A percentile compares a stretch with the other conserved stretches of the same genome.
Evolutionary conservation across 1,284 basidiomycete genomes (phyloP).

Genomic region (Leccinum griseonigrum): DNA sequence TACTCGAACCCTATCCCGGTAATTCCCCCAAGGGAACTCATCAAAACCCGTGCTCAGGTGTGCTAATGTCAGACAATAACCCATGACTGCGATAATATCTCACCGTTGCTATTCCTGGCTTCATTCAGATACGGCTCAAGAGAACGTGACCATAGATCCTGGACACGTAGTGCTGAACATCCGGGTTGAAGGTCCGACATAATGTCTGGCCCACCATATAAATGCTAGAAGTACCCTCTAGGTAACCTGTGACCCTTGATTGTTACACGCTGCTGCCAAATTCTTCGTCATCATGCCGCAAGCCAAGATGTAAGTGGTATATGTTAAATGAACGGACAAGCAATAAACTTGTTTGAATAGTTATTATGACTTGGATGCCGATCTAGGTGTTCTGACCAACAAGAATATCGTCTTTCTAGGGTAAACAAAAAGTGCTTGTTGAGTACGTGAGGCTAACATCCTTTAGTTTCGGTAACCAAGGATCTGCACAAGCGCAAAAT

Average conservation of each 20-base stretch:
- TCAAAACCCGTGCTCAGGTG: conserved; percentile 1
- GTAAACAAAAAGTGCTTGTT: conserved; percentile 30
- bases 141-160: conserved; percentile 16
- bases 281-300: conserved; percentile 31
- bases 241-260: neutral
- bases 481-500: conserved; percentile 66
- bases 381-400: conserved; percentile 44
- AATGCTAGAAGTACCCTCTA: neutral
- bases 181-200: conserved; percentile 3
- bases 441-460: conserved; percentile 2
- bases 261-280: neutral
- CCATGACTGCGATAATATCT: conserved; percentile 18
- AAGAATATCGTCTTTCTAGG: conserved; percentile 63
- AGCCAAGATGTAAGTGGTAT: conserved; percentile 45
- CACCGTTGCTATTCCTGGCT: conserved; percentile 15
- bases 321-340: neutral
- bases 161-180: neutral
- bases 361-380: conserved; percentile 62
- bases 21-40: neutral
- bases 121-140: conserved; percentile 1
- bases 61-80: conserved; percentile 7
- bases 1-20: neutral
- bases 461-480: conserved; percentile 63
- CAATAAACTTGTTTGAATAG: conserved; percentile 29
- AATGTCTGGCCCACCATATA: conserved; percentile 6